Evolutionary conservation across 202 grass and related monocot species (phyloP).

Genomic region (Hordeum pubiflorum): DNA sequence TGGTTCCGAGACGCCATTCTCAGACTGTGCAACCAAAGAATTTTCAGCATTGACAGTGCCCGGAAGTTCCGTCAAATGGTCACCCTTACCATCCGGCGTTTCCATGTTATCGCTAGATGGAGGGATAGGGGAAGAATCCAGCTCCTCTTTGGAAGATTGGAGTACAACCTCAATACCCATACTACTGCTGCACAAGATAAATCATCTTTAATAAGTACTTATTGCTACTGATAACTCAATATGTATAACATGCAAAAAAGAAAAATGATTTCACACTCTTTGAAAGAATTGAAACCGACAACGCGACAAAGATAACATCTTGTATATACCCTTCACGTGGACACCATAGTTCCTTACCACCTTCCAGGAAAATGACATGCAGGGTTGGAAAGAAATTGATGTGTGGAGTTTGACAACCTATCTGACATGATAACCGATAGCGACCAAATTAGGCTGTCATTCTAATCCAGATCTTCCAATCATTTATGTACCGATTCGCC

Average conservation of each 20-base stretch:
- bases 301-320: constrained; percentile 11
- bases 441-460: constrained; percentile 12
- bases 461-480: constrained; percentile 18
- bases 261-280: constrained; percentile 14
- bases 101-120: not conserved
- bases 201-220: not conserved
- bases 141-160: constrained; percentile 18
- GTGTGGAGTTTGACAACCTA: constrained; percentile 27
- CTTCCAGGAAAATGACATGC: constrained; percentile 36
- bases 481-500: not conserved
- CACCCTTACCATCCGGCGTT: constrained; percentile 15
- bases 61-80: constrained; percentile 6
- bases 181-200: not conserved
- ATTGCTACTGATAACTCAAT: not conserved
- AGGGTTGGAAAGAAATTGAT: constrained; percentile 24
- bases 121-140: constrained; percentile 10
- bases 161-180: constrained; percentile 25
- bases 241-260: not conserved
- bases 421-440: constrained; percentile 23
- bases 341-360: constrained; percentile 23
- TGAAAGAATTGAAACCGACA: constrained; percentile 12
- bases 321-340: constrained; percentile 11
- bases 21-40: not conserved
- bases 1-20: not conserved
- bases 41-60: not conserved